Evolutionary conservation across 345 rosid species (phyloP).

Genomic region (Lagerstroemia speciosa): DNA sequence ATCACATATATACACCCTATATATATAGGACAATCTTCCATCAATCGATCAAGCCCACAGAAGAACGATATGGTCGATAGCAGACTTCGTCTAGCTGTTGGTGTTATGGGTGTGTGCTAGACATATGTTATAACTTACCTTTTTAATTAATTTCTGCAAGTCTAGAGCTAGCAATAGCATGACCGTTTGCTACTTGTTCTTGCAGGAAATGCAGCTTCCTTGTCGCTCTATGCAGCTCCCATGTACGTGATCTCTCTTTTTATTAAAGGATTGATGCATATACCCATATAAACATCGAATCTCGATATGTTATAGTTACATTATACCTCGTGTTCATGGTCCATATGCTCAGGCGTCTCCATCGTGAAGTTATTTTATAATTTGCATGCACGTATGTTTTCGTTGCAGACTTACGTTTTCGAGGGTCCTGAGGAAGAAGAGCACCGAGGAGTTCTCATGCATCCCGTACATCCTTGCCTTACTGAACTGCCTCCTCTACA

Average conservation of each 20-base stretch:
- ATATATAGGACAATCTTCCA: background rate
- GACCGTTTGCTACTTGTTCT: background rate
- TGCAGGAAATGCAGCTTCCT: slow-evolving; percentile 80
- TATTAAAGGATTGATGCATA: too few relatives aligned
- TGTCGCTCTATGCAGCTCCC: slow-evolving; percentile 64
- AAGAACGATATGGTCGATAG: slow-evolving; percentile 31
- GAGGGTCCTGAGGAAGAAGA: slow-evolving; percentile 60
- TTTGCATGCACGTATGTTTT: background rate
- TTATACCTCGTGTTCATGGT: too few relatives aligned
- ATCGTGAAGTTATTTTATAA: too few relatives aligned
- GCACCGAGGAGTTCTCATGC: slow-evolving; percentile 70
- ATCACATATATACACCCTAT: background rate
- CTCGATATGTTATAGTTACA: too few relatives aligned
- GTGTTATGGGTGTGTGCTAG: slow-evolving; percentile 43
- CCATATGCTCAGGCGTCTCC: too few relatives aligned
- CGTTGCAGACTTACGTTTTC: slow-evolving; percentile 56
- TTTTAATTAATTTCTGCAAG: background rate
- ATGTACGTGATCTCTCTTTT: slow-evolving; percentile 26
- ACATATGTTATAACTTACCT: slow-evolving; percentile 5
- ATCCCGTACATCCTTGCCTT: slow-evolving; percentile 62
- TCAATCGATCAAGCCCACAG: background rate
- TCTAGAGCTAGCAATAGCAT: too few relatives aligned
- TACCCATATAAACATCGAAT: too few relatives aligned
- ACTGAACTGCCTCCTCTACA: slow-evolving; percentile 59
- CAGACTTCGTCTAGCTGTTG: slow-evolving; percentile 51